A percentile compares a stretch with the other conserved stretches of the same genome.
Evolutionary conservation across 352 stramenopile genomes (phyloP).

Genomic region (Pythium folliculosum): DNA sequence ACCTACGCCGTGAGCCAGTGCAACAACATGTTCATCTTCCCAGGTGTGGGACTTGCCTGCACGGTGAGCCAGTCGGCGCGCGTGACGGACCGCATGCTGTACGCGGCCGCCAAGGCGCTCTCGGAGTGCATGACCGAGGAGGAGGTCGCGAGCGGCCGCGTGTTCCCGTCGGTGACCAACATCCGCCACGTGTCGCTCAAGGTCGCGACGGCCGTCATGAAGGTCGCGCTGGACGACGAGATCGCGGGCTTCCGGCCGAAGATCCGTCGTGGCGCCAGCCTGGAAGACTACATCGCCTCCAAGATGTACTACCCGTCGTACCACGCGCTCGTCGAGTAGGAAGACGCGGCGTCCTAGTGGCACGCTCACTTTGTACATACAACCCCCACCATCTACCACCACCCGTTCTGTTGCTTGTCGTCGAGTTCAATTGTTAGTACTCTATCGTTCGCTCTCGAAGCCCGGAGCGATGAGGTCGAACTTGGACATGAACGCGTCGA

Average conservation of each 20-base stretch:
- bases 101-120: slow-evolving; percentile 93
- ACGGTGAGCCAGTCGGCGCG: slow-evolving; percentile 77
- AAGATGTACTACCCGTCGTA: slow-evolving; percentile 97
- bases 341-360: no score
- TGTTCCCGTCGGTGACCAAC: slow-evolving; percentile 93
- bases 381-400: no score
- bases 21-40: slow-evolving; percentile 99
- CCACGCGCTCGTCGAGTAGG: slow-evolving; percentile 88
- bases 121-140: slow-evolving; percentile 92
- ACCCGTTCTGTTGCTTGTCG: no score
- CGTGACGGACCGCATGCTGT: slow-evolving; percentile 95
- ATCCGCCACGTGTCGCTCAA: slow-evolving; percentile 94
- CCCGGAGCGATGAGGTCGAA: slow-evolving; percentile 51
- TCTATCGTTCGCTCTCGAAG: slow-evolving; percentile 17
- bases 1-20: slow-evolving; percentile 84
- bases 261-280: slow-evolving; percentile 66
- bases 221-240: slow-evolving; percentile 88
- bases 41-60: slow-evolving; percentile 92
- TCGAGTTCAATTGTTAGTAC: neutral
- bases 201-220: slow-evolving; percentile 92
- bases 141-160: slow-evolving; percentile 90
- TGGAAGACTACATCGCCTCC: slow-evolving; percentile 89
- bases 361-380: no score
- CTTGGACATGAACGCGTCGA: slow-evolving; percentile 72
- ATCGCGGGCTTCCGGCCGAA: slow-evolving; percentile 78